Evolutionary conservation across 2,329 filamentous ascomycete species (phyloP).

Genomic region (Pseudogymnoascus sp.): DNA sequence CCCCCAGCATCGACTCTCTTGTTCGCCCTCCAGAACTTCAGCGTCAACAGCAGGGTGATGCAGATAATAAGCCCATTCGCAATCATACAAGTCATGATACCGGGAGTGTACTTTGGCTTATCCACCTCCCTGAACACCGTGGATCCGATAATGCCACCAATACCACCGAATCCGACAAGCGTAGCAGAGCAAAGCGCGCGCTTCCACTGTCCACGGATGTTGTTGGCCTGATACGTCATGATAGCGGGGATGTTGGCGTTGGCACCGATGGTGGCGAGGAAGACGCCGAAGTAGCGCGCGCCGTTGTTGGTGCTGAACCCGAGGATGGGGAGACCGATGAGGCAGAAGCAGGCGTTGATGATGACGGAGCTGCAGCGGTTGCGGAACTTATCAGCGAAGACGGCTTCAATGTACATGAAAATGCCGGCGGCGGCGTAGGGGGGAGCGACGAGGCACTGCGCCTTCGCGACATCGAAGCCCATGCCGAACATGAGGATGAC

Average conservation of each 20-base stretch:
- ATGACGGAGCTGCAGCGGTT: conserved; percentile 43
- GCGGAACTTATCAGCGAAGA: conserved; percentile 44
- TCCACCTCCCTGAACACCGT: conserved; percentile 62
- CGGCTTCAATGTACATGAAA: conserved; percentile 37
- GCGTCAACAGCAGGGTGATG: conserved; percentile 17
- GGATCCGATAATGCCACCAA: conserved; percentile 71
- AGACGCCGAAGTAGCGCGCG: conserved; percentile 48
- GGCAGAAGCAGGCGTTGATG: conserved; percentile 39
- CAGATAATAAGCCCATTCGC: conserved; percentile 19
- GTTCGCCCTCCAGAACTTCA: conserved; percentile 24
- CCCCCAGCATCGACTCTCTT: conserved; percentile 23
- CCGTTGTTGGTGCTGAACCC: conserved; percentile 41
- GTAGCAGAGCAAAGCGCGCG: conserved; percentile 71
- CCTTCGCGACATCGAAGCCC: conserved; percentile 41
- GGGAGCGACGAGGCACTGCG: conserved; percentile 47
- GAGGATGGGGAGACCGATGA: conserved; percentile 33
- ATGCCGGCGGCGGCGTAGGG: conserved; percentile 40
- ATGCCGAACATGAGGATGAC: conserved; percentile 56
- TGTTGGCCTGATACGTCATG: conserved; percentile 79
- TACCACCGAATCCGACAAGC: conserved; percentile 66
- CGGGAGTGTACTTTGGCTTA: conserved; percentile 39
- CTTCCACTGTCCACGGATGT: conserved; percentile 85
- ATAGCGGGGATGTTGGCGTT: conserved; percentile 70
- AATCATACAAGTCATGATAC: conserved; percentile 12
- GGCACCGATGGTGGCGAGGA: conserved; percentile 40